A percentile compares a stretch with the other conserved stretches of the same genome.
These are phyloP conservation scores for Citropsis articulata DNA, from an alignment of 345 rosid genomes.

Conservation along the genomic window DNA sequence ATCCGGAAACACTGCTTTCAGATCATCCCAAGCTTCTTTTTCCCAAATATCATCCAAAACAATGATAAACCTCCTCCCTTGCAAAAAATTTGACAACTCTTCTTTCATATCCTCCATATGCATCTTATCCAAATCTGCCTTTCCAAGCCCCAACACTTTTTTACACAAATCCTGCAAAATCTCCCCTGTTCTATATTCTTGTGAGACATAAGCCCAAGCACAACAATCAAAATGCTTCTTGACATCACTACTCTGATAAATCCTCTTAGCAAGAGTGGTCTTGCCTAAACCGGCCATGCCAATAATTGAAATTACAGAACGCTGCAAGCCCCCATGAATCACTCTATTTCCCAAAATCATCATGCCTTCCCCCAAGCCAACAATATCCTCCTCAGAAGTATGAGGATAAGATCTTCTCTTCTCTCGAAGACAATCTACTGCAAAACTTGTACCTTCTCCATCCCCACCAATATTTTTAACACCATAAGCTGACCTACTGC, in stretches of 20 bases:
- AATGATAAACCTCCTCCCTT: slow-evolving; percentile 10
- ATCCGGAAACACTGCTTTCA: slow-evolving; percentile 16
- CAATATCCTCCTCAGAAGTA: slow-evolving; percentile 19
- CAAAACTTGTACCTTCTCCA: neutral
- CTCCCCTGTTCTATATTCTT: slow-evolving; percentile 12
- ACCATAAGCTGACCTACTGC: slow-evolving; percentile 18
- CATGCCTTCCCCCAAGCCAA: slow-evolving; percentile 15
- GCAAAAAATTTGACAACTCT: slow-evolving; percentile 9
- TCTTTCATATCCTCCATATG: slow-evolving; percentile 18
- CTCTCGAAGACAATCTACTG: neutral
- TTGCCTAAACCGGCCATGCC: slow-evolving; percentile 22
- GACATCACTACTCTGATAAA: slow-evolving; percentile 17
- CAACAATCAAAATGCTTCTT: slow-evolving; percentile 9
- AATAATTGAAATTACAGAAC: slow-evolving; percentile 16
- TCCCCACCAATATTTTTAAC: slow-evolving; percentile 13
- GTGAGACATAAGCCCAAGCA: slow-evolving; percentile 21
- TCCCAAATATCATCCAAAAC: slow-evolving; percentile 26
- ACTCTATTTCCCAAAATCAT: slow-evolving; percentile 3
- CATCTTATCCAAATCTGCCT: slow-evolving; percentile 16
- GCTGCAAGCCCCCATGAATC: slow-evolving; percentile 10
- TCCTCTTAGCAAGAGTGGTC: slow-evolving; percentile 19
- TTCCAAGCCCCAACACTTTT: slow-evolving; percentile 6
- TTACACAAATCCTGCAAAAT: slow-evolving; percentile 19
- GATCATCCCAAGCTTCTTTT: slow-evolving; percentile 24
- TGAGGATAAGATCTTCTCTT: slow-evolving; percentile 19